These are phyloP conservation scores for Collybiopsis luxurians DNA, from an alignment of 768 basidiomycete species.

Conservation along the genomic window DNA sequence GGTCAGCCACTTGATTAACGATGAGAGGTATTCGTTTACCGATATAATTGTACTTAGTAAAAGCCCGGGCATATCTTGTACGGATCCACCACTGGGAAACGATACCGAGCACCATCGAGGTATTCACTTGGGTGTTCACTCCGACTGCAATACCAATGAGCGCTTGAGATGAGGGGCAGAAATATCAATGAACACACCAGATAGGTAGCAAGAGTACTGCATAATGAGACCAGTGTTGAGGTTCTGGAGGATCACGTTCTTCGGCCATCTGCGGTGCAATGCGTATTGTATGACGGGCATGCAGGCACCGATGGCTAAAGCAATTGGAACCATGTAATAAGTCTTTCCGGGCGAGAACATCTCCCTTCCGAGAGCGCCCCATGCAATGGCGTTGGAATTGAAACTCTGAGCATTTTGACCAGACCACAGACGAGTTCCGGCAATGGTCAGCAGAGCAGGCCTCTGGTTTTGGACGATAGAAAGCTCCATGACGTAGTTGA, in stretches of 20 bases:
- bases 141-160: constrained; percentile 19
- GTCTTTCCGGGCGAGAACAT: constrained; percentile 23
- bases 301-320: constrained; percentile 25
- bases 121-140: constrained; percentile 26
- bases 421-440: constrained; percentile 29
- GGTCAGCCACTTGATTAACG: not conserved
- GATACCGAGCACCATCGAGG: constrained; percentile 14
- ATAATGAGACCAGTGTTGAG: constrained; percentile 22
- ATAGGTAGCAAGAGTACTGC: constrained; percentile 8
- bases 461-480: constrained; percentile 1
- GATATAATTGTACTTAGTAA: constrained; percentile 25
- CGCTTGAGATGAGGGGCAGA: not conserved
- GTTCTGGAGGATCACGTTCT: constrained; percentile 15
- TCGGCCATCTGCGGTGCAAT: constrained; percentile 25
- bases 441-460: constrained; percentile 17
- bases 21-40: constrained; percentile 4
- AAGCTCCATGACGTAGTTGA: constrained; percentile 5
- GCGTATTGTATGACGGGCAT: constrained; percentile 32
- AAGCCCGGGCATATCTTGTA: constrained; percentile 32
- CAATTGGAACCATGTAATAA: constrained; percentile 24
- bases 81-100: constrained; percentile 23
- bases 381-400: constrained; percentile 30
- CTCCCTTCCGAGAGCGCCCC: constrained; percentile 27
- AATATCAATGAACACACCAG: constrained; percentile 17
- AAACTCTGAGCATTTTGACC: constrained; percentile 25